Evolutionary conservation across 2,329 filamentous ascomycete species (phyloP).

Genomic region (Stagonosporopsis chrysanthemi): DNA sequence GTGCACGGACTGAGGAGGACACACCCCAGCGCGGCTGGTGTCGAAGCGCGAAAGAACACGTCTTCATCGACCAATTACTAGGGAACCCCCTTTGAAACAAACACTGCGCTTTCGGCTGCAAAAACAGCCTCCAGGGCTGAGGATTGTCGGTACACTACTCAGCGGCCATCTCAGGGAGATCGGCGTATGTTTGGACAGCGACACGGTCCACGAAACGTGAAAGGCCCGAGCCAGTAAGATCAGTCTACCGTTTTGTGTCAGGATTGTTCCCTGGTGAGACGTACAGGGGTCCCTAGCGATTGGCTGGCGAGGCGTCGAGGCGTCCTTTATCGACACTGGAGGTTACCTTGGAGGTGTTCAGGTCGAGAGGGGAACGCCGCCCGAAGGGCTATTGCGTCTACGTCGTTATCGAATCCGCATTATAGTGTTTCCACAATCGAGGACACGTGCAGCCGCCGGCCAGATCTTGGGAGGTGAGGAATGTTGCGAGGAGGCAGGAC

Average conservation of each 20-base stretch:
- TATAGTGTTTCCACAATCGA: constrained; percentile 11
- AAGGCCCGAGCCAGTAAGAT: constrained; percentile 19
- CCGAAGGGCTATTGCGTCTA: constrained; percentile 7
- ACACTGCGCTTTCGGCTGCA: constrained; percentile 4
- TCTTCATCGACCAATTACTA: constrained; percentile 8
- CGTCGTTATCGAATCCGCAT: constrained; percentile 2
- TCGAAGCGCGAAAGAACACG: constrained; percentile 18
- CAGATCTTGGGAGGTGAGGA: constrained; percentile 11
- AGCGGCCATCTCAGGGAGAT: constrained; percentile 1
- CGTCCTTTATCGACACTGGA: constrained; percentile 18
- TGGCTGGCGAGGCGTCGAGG: constrained; percentile 18
- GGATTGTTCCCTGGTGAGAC: constrained; percentile 23
- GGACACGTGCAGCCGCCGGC: constrained; percentile 11
- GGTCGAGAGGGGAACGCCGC: constrained; percentile 5
- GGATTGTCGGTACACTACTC: constrained; percentile 3
- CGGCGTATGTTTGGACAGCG: constrained; percentile 3
- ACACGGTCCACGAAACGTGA: constrained; percentile 13
- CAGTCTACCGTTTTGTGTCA: constrained; percentile 22
- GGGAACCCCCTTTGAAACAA: background rate
- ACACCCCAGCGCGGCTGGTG: constrained; percentile 8
- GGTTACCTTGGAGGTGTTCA: constrained; percentile 7
- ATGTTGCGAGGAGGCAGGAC: constrained; percentile 15
- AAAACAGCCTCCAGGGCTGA: constrained; percentile 2
- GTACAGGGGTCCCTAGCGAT: constrained; percentile 21
- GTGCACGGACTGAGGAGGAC: constrained; percentile 10